These are phyloP conservation scores for Neofusicoccum laricinum DNA, from an alignment of 2,329 filamentous ascomycete species.

Conservation along the genomic window DNA sequence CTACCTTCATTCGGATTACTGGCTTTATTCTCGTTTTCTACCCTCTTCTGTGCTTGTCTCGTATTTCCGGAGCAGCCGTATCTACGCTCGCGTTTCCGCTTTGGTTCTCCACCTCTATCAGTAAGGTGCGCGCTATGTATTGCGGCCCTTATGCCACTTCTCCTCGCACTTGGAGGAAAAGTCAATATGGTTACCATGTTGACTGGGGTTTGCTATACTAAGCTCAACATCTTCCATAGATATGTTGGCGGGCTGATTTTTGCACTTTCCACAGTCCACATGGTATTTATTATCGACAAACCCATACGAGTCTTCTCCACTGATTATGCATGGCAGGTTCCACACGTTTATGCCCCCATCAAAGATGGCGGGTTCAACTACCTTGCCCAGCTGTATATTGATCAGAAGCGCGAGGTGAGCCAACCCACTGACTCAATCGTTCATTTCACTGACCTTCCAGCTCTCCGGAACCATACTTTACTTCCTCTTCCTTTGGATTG, in stretches of 20 bases:
- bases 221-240: constrained; percentile 28
- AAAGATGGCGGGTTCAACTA: constrained; percentile 22
- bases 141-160: constrained; percentile 26
- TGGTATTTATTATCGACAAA: constrained; percentile 4
- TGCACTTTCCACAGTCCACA: constrained; percentile 25
- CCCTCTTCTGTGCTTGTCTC: constrained; percentile 20
- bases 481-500: constrained; percentile 23
- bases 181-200: constrained; percentile 29
- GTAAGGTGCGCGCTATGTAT: constrained; percentile 28
- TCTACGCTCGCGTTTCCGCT: constrained; percentile 22
- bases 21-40: constrained; percentile 19
- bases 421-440: background rate
- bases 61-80: constrained; percentile 22
- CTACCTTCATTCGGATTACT: constrained; percentile 22
- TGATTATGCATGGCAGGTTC: constrained; percentile 17
- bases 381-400: constrained; percentile 20
- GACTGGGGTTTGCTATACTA: constrained; percentile 30
- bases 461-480: constrained; percentile 23
- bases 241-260: constrained; percentile 23
- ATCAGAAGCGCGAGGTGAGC: constrained; percentile 20
- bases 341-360: constrained; percentile 24
- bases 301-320: too few species aligned
- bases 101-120: constrained; percentile 25
- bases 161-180: constrained; percentile 29
- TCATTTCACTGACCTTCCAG: background rate